These are phyloP conservation scores for Leccinum boreale DNA, from an alignment of 768 basidiomycete species.

Conservation along the genomic window DNA sequence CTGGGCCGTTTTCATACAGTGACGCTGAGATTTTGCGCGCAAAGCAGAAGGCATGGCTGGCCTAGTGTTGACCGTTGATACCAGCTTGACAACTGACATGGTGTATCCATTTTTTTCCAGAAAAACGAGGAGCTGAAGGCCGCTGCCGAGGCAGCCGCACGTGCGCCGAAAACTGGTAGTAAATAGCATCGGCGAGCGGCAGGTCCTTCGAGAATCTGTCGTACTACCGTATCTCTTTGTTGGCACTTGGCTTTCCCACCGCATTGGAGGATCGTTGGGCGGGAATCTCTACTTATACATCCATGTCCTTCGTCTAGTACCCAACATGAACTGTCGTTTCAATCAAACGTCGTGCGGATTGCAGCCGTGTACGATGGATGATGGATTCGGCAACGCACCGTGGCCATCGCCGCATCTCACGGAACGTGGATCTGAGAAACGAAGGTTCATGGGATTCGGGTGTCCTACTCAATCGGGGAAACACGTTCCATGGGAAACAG, in stretches of 20 bases:
- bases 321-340: slow-evolving; percentile 13
- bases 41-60: slow-evolving; percentile 67
- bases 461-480: slow-evolving; percentile 15
- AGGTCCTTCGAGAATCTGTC: slow-evolving; percentile 17
- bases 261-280: slow-evolving; percentile 12
- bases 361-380: not conserved
- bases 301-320: slow-evolving; percentile 9
- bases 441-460: not conserved
- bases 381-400: slow-evolving; percentile 13
- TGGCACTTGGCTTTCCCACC: not conserved
- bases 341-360: not conserved
- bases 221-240: slow-evolving; percentile 1
- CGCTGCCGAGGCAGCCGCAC: slow-evolving; percentile 24
- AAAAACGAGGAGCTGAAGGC: slow-evolving; percentile 54
- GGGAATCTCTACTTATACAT: slow-evolving; percentile 13
- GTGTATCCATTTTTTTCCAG: slow-evolving; percentile 28
- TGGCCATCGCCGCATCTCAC: slow-evolving; percentile 24
- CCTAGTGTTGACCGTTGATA: slow-evolving; percentile 5
- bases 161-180: slow-evolving; percentile 7
- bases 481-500: slow-evolving; percentile 6
- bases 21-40: slow-evolving; percentile 73
- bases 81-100: slow-evolving; percentile 5
- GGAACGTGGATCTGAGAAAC: slow-evolving; percentile 19
- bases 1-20: slow-evolving; percentile 38
- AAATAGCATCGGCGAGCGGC: slow-evolving; percentile 37